Evolutionary conservation across 495 filamentous ascomycete species (phyloP).

Genomic region (Talaromyces stipitatus): DNA sequence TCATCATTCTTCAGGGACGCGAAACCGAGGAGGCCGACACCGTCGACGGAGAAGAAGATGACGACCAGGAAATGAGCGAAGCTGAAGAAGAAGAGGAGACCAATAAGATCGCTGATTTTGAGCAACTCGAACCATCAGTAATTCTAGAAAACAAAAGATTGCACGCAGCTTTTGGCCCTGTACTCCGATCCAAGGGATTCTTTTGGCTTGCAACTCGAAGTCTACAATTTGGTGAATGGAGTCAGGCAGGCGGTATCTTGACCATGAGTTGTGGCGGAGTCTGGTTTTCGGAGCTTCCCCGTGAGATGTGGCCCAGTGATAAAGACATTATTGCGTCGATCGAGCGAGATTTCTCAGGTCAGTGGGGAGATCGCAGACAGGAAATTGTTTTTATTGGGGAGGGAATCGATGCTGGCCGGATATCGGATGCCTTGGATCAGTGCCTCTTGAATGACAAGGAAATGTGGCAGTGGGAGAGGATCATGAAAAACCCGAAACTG

Average conservation of each 20-base stretch:
- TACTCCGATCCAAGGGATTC: slow-evolving; percentile 42
- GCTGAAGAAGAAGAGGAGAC: slow-evolving; percentile 15
- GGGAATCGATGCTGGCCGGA: slow-evolving; percentile 33
- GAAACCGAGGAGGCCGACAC: slow-evolving; percentile 28
- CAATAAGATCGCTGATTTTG: slow-evolving; percentile 24
- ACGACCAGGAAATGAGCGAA: slow-evolving; percentile 28
- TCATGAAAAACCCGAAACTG: slow-evolving; percentile 35
- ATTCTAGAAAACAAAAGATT: slow-evolving; percentile 38
- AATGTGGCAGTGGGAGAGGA: slow-evolving; percentile 40
- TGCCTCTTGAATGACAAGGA: slow-evolving; percentile 44
- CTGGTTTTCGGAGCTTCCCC: slow-evolving; percentile 44
- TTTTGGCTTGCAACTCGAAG: slow-evolving; percentile 41
- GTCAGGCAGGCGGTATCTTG: slow-evolving; percentile 52
- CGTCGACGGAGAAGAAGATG: slow-evolving; percentile 27
- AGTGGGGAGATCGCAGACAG: slow-evolving; percentile 52
- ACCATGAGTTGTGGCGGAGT: slow-evolving; percentile 44
- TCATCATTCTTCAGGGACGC: slow-evolving; percentile 42
- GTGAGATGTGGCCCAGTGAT: slow-evolving; percentile 39
- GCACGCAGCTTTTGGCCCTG: slow-evolving; percentile 30
- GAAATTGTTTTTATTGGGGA: slow-evolving; percentile 55
- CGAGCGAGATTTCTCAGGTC: slow-evolving; percentile 37
- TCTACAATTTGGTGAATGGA: slow-evolving; percentile 47
- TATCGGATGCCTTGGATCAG: slow-evolving; percentile 37
- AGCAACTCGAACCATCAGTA: slow-evolving; percentile 23
- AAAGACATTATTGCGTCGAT: slow-evolving; percentile 34